Evolutionary conservation across 1,284 basidiomycete genomes (phyloP), one percentile per base, ranked within the genome.

Genomic region (Apiotrichum brassicae): DNA sequence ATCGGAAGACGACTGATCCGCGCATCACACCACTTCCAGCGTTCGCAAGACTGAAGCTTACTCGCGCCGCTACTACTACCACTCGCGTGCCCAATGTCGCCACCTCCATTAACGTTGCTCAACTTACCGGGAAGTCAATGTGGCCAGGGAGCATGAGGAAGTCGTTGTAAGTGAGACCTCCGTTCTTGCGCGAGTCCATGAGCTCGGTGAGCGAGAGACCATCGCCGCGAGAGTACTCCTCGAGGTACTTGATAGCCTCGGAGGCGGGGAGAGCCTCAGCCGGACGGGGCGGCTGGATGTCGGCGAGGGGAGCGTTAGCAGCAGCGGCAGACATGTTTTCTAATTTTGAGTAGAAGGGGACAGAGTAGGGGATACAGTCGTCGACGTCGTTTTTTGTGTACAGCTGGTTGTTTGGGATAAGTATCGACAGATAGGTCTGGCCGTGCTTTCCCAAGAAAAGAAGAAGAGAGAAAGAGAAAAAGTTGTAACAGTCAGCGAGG

Each of bases 101-200:
- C 37, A 38, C 7, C n/a, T 13, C 9, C 20, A 38, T 23, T 12
- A 6, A 24, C 20, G 11, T 23, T n/a, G 13, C 14, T 18, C 12
- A 4, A 50, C 79, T 81, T 2, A 90, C 87, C 30, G 85, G 78
- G 72, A 98, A 99, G 77, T 93, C 83, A 65, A 99, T 97, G 75
- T 88, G 92, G 48, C 95, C 94, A n/a, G 95, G 94, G 5, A 93
- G 79, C 53, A 92, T 78, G 59, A 93, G 79, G 73, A 94, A 91
- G 71, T 94, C 89, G 66, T 92, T 97, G 78, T 98, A 98, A 19
- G 94, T 97, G 62, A 98, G 82, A 20, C 94, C 94, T 36, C 94
- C 94, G 70, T 94, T 86, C 64, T 83, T 74, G 44, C 76, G 78
- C 12, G 88, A 88, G 79, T 97, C 83, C 84, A 97, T 93, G 62